Conservation (phyloP, 2,329 filamentous ascomycete species). For the Monilinia polystroma region DNA sequence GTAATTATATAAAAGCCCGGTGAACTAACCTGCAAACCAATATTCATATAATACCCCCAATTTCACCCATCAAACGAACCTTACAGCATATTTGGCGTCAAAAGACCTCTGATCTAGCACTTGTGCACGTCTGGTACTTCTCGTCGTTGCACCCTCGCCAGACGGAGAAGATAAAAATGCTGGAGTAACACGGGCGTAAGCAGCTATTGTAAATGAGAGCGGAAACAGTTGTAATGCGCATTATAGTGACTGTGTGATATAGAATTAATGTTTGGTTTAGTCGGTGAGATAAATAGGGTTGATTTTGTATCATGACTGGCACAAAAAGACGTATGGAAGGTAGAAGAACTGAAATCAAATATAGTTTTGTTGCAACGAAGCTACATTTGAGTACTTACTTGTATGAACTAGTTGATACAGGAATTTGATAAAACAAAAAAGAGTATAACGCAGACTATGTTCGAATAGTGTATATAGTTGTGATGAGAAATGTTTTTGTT, state of each 20-base stretch:
- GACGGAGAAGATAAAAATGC: conserved; percentile 17
- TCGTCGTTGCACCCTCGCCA: neutral
- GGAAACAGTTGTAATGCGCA: conserved; percentile 23
- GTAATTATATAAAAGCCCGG: neutral
- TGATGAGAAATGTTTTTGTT: neutral
- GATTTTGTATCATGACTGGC: neutral
- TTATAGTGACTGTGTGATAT: conserved; percentile 2
- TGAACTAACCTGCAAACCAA: no score
- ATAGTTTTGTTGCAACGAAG: neutral
- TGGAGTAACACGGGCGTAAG: conserved; percentile 26
- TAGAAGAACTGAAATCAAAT: neutral
- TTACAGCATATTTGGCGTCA: neutral
- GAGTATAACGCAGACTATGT: neutral
- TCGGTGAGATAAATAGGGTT: no score
- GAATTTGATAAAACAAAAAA: neutral
- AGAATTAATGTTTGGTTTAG: no score
- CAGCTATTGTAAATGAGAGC: conserved; percentile 16
- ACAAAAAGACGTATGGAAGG: neutral
- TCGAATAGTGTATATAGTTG: neutral
- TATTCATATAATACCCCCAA: neutral
- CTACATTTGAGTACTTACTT: no score
- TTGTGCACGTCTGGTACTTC: neutral
- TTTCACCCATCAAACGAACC: no score
- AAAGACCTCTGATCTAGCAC: neutral
- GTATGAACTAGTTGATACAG: neutral